Base-by-base conservation (phyloP, 495 filamentous ascomycete species). In the Aspergillus funiculosus region DNA sequence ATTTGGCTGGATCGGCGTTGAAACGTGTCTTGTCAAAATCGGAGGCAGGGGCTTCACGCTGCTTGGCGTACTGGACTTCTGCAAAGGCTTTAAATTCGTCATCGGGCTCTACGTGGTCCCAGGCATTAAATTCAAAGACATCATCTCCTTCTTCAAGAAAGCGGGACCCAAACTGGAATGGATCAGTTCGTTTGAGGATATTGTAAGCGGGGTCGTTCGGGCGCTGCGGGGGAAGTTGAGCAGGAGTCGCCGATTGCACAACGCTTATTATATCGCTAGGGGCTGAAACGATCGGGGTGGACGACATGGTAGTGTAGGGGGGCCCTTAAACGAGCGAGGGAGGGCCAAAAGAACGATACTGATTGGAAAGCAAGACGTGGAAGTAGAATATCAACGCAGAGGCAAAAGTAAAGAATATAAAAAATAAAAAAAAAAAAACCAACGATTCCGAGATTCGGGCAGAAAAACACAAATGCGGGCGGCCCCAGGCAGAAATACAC, bases 101-200 rank as follows among this genome's bases (percentile, higher is more conserved):
- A 60, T 95, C 89, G 50, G 88, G 83, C 56, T 71, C 81, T 57
- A 97, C 92, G 59, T 97, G 90, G 65, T 98, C 92, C 92, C 92
- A 98, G 28, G 92, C 92, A 63, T 98, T 98, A 80, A 89, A 91
- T 58, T 90, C 83, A 69, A 85, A 97, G 52, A 94, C 82, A 57
- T 96, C 77, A 66, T 94, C 87, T 53, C 80, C 77, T 56, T 88
- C 68, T 50, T 84, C 78, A 28, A 98, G 81, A 53, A 77, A 82
- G 35, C 92, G 88, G 8, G 87, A 90, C 42, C 92, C 92, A 64
- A 98, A 98, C 65, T 89, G 81, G 67, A 98, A 98, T 25, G 92
- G 94, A 52, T 94, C 86, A 58, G 62, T 86, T 44, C 87, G 77
- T 72, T 97, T 98, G 63, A 82, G 72, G 50, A 74, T 75, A 53